Conservation (phyloP, 805 yeast genomes). For the Kodamaea hsintzibuensis region DNA sequence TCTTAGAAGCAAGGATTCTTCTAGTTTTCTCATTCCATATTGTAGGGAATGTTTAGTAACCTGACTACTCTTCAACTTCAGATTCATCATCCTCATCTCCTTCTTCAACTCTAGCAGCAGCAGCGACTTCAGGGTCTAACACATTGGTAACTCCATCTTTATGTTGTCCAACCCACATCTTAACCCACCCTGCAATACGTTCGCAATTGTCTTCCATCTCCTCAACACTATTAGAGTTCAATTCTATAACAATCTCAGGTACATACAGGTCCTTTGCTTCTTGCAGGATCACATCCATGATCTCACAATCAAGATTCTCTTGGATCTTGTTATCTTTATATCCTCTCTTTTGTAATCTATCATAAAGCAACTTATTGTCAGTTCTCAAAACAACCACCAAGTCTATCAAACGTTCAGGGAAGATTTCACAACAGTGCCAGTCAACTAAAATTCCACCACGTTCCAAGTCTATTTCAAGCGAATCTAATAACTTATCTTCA, state of each 20-base stretch:
- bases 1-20: too few species aligned
- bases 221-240: constrained; percentile 69
- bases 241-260: constrained; percentile 78
- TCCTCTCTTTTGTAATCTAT: constrained; percentile 72
- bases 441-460: constrained; percentile 90
- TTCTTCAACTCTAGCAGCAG: constrained; percentile 9
- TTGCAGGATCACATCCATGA: constrained; percentile 85
- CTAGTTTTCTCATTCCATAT: neutral
- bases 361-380: constrained; percentile 69
- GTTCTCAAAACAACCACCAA: constrained; percentile 86
- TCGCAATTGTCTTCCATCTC: constrained; percentile 82
- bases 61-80: neutral
- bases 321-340: constrained; percentile 80
- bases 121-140: constrained; percentile 13
- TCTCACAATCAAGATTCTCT: constrained; percentile 94
- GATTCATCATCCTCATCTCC: constrained; percentile 13
- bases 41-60: too few species aligned
- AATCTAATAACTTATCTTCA: constrained; percentile 85
- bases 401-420: constrained; percentile 91
- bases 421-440: constrained; percentile 97
- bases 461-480: constrained; percentile 72
- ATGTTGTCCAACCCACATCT: constrained; percentile 66
- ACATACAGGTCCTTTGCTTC: constrained; percentile 86
- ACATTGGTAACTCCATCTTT: constrained; percentile 35
- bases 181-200: constrained; percentile 72